Evolutionary conservation across 129 eudicot genomes (phyloP), one percentile per base, ranked within the genome.

Genomic region (Artemisia argyi): DNA sequence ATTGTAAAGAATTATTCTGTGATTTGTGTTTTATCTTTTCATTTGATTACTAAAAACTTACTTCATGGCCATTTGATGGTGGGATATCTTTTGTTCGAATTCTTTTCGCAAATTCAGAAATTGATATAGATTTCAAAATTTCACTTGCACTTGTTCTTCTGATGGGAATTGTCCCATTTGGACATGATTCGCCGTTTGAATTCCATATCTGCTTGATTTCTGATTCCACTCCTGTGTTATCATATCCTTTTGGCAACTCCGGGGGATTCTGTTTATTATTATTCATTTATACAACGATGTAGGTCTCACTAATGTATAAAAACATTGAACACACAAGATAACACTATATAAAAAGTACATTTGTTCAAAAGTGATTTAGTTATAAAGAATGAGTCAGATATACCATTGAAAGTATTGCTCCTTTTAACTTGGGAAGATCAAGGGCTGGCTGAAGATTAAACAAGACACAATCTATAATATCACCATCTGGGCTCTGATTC

Each of bases 161-260:
- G 22, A 72, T 72, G 1, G 76, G 76, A 46, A 59, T 72, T 46
- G 76, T 72, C 24, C 76, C 76, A 8, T 72, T 2, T 9, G 76
- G 67, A 10, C 76, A 72, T 22, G 58, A 46, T 46, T 72, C 67
- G 24, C 48, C 58, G 3, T 57, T 72, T 46, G 76, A 72, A 46
- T 8, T 72, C 76, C 76, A 72, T 59, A 44, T 1, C 2, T 72
- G 76, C 13, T 72, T 59, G 3, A 59, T 10, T 24, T 59, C 58
- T 46, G 26, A 20, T 24, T 60, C 24, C 24, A 1, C 26, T 72
- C 7, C 8, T 17, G 4, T 20, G 4, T 46, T 56, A 0, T 24
- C 18, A 6, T 44, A 7, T 11, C 44, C 42, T 42, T 58, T 22
- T 20, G 76, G 66, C 24, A 61, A 2, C 42, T 72, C 58, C n/a